Evolutionary conservation across 331 rosid genomes (phyloP).

Genomic region (Phaseolus coccineus): DNA sequence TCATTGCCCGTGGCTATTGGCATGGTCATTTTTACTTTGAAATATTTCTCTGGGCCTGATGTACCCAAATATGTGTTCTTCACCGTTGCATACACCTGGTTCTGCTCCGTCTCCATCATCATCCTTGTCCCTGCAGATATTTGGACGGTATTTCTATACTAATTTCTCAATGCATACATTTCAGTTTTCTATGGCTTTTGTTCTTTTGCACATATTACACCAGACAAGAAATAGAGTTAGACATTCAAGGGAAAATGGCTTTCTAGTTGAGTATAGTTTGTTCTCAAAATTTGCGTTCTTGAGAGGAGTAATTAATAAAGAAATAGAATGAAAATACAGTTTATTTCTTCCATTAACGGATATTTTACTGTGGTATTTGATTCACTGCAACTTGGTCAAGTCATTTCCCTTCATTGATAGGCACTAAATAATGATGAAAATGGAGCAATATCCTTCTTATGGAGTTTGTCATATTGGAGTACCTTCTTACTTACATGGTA

Average conservation of each 20-base stretch:
- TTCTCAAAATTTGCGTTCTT: background rate
- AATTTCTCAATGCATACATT: background rate
- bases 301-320: too few relatives aligned
- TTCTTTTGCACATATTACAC: conserved; percentile 24
- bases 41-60: conserved; percentile 89
- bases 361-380: background rate
- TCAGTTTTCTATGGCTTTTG: conserved; percentile 3
- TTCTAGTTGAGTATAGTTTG: background rate
- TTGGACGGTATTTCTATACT: conserved; percentile 73
- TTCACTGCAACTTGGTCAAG: conserved; percentile 26
- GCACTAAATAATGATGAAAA: conserved; percentile 44
- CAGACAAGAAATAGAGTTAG: conserved; percentile 8
- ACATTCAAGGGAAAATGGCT: background rate
- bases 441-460: conserved; percentile 79
- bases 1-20: conserved; percentile 87
- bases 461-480: conserved; percentile 98
- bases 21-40: conserved; percentile 83
- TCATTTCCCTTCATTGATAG: conserved; percentile 44
- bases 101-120: conserved; percentile 92
- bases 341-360: background rate
- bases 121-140: conserved; percentile 95
- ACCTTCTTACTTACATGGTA: conserved; percentile 95
- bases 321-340: background rate
- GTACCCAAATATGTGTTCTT: conserved; percentile 83
- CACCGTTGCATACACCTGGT: conserved; percentile 96